Conservation (phyloP, 2,329 filamentous ascomycete genomes). For the Grosmannia huntii region DNA sequence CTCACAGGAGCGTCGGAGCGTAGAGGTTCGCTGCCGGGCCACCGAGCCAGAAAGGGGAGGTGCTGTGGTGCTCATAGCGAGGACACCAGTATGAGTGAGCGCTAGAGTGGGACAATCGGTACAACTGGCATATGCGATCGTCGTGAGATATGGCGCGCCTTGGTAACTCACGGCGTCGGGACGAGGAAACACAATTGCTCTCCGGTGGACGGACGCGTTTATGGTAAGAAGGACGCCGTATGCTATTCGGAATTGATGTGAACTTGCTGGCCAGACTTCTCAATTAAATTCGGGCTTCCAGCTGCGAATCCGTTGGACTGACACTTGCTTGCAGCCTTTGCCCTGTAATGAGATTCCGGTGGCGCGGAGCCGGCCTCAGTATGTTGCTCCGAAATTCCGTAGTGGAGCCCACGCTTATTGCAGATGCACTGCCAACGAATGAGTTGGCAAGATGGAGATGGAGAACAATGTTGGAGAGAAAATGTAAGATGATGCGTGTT, state of each 20-base stretch:
- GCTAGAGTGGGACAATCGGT: not conserved
- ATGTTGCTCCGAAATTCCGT: constrained; percentile 13
- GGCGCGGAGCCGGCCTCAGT: constrained; percentile 1
- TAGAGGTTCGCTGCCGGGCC: constrained; percentile 8
- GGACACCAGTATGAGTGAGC: not conserved
- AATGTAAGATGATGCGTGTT: not conserved
- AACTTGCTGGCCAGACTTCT: not conserved
- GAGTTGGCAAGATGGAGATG: not conserved
- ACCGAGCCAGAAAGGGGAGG: not conserved
- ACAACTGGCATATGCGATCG: not conserved
- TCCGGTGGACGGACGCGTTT: not conserved
- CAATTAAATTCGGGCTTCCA: not conserved
- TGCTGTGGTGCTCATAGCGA: constrained; percentile 1
- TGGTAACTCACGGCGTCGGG: too few species aligned
- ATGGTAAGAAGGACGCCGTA: not conserved
- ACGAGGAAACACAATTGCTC: not conserved
- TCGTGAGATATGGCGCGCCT: not conserved
- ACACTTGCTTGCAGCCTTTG: constrained; percentile 1
- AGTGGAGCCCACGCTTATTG: not conserved
- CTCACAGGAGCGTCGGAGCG: constrained; percentile 14
- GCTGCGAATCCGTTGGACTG: not conserved
- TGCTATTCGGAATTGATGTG: not conserved
- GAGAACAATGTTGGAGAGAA: not conserved
- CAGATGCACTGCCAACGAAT: not conserved
- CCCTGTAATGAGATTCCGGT: not conserved